Percentiles rank a stretch among this genome's conserved stretches.
Evolutionary conservation across 495 filamentous ascomycete species (phyloP).

Genomic region (Penicillium chermesinum): DNA sequence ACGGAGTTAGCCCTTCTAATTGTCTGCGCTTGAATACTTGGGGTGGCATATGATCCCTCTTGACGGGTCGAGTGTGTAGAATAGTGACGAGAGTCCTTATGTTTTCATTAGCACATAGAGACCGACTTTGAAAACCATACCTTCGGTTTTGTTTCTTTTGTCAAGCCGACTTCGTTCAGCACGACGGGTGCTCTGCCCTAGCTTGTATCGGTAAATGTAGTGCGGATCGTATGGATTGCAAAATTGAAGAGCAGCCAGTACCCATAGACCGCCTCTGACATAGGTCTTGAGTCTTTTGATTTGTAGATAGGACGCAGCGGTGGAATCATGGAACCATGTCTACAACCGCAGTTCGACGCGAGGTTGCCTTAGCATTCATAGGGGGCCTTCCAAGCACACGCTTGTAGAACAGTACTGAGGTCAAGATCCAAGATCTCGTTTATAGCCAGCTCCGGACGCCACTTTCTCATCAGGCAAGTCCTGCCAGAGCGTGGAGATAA

Average conservation of each 20-base stretch:
- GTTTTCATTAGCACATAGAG: slow-evolving; percentile 41
- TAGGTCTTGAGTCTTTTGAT: no score
- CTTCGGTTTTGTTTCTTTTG: slow-evolving; percentile 8
- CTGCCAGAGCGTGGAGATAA: slow-evolving; percentile 13
- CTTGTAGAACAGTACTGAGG: not conserved
- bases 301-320: no score
- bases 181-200: not conserved
- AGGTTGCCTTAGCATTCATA: no score
- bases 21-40: slow-evolving; percentile 10
- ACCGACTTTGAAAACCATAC: slow-evolving; percentile 13
- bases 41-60: slow-evolving; percentile 1
- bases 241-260: no score
- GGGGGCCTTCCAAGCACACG: no score
- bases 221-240: no score
- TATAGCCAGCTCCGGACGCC: not conserved
- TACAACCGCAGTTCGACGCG: no score
- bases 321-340: no score
- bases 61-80: slow-evolving; percentile 15
- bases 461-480: slow-evolving; percentile 13
- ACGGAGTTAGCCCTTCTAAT: slow-evolving; percentile 40
- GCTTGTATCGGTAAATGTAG: no score
- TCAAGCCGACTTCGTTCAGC: not conserved
- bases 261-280: no score
- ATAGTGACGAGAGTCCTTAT: slow-evolving; percentile 17
- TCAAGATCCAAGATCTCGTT: not conserved